A percentile compares a stretch with the other conserved stretches of the same genome.
Conservation (phyloP, 1,284 basidiomycete genomes). For the Moesziomyces antarcticus region DNA sequence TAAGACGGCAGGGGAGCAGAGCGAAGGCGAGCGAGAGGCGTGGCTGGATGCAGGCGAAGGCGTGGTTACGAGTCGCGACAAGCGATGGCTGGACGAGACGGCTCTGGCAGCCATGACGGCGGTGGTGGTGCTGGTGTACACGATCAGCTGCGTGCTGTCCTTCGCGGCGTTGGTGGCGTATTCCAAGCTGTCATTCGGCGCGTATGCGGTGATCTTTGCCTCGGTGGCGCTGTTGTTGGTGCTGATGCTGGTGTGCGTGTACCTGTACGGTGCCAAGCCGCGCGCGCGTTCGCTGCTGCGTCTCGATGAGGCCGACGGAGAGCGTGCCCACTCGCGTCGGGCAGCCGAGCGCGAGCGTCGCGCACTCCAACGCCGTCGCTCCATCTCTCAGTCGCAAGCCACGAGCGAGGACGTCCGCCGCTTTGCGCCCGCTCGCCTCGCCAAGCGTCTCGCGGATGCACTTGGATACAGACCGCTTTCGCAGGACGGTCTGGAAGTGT, state of each 20-base stretch:
- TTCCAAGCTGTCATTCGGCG: constrained; percentile 19
- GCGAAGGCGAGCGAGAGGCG: constrained; percentile 5
- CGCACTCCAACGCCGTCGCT: constrained; percentile 12
- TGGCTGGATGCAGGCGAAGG: constrained; percentile 26
- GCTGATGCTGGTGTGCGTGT: constrained; percentile 24
- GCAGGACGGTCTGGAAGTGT: constrained; percentile 16
- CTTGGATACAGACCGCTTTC: constrained; percentile 26
- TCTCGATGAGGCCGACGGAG: constrained; percentile 23
- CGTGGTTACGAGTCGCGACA: constrained; percentile 22
- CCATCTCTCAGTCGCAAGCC: constrained; percentile 14
- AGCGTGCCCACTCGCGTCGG: constrained; percentile 17
- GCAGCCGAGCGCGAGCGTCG: constrained; percentile 16
- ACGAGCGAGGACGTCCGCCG: neutral
- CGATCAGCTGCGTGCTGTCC: constrained; percentile 16
- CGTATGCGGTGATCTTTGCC: constrained; percentile 37
- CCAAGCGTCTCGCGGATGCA: constrained; percentile 12
- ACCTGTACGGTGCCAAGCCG: constrained; percentile 28
- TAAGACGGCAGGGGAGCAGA: neutral
- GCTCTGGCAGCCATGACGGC: constrained; percentile 26
- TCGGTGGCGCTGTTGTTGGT: constrained; percentile 17
- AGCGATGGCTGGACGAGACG: constrained; percentile 38
- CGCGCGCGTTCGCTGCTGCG: constrained; percentile 16
- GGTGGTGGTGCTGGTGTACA: constrained; percentile 24
- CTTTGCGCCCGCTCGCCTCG: constrained; percentile 5
- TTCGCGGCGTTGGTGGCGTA: constrained; percentile 18